Base-by-base conservation (phyloP, 345 rosid genomes). In the Aethionema arabicum region DNA sequence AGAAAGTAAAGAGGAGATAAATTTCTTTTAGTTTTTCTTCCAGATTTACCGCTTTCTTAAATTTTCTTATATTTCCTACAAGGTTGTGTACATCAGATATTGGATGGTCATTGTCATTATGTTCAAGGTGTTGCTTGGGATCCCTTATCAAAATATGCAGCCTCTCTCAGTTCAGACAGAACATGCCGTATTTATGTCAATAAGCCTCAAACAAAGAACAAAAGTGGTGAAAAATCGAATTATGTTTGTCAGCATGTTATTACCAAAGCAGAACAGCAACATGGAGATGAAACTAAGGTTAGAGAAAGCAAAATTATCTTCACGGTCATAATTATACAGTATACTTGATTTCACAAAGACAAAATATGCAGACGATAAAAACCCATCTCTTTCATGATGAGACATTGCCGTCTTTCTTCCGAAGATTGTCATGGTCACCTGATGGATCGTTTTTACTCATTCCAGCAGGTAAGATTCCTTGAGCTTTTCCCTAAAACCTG, bases 71-170 rank as follows among this genome's bases (percentile, higher is more conserved):
- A 46, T 56, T 49, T 36, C 12, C 71, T 56, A 67, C 77, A 76
- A 93, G 99, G 97, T 71, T 85, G 87, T 40, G 97, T 85, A 13
- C 81, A 80, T 76, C 99, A 93, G 83, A 76, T 93, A 67, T 63
- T 93, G 76, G 95, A 93, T 70, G 81, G 80, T 5, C 99, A 93
- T 74, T 78, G 72, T 68, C 99, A 93, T 78, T 93, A 93, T 78
- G 99, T 93, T 68, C 99, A 93, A 74, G 99, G 99, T 54, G 99
- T 93, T 61, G 86, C 97, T 5, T 93, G 97, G 99, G 97, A 93
- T 74, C 99, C 99, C 49, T 73, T 87, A 66, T 70, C 77, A 58
- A 87, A 85, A 68, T 90, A 78, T 66, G 82, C 79, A 68, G 95
- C 99, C 44, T 90, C 99, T 37, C 79, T 90, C 59, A 93, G 99